Percentiles rank a stretch among this genome's conserved stretches.
phyloP scores from a whole-genome alignment of 805 yeast species.

The Wickerhamiella azymoides region DNA sequence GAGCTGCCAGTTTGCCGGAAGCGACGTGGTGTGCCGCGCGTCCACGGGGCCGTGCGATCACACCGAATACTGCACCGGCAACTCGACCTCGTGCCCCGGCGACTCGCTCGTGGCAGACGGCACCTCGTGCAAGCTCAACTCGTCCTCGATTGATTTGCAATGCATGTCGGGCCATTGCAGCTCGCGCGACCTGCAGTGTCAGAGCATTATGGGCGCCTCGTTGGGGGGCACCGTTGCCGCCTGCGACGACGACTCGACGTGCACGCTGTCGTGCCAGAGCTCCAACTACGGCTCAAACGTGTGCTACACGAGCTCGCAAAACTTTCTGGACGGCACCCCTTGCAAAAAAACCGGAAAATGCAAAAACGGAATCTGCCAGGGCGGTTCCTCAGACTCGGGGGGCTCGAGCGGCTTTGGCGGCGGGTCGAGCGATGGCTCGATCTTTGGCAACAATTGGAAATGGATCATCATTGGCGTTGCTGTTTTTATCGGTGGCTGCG shows the following conservation, averaged over 20 bases:
- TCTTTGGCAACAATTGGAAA: slow-evolving; percentile 12
- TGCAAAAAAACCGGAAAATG: slow-evolving; percentile 23
- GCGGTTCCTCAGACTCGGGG: no score
- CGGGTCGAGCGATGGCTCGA: slow-evolving; percentile 12
- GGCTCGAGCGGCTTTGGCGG: background rate
- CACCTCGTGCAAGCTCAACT: slow-evolving; percentile 16
- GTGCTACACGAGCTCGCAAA: slow-evolving; percentile 22
- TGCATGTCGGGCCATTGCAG: slow-evolving; percentile 27
- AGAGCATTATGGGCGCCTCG: slow-evolving; percentile 19
- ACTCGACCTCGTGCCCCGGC: slow-evolving; percentile 23
- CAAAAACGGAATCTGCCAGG: slow-evolving; percentile 21
- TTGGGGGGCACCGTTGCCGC: slow-evolving; percentile 18
- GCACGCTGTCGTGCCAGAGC: slow-evolving; percentile 21
- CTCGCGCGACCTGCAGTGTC: slow-evolving; percentile 26
- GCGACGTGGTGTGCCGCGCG: slow-evolving; percentile 21
- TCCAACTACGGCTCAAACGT: slow-evolving; percentile 15
- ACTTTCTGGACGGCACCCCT: slow-evolving; percentile 26
- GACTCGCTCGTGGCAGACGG: slow-evolving; percentile 22
- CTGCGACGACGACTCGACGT: slow-evolving; percentile 20
- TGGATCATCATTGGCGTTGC: slow-evolving; percentile 18
- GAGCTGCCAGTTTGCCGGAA: slow-evolving; percentile 22
- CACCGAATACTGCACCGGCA: slow-evolving; percentile 25
- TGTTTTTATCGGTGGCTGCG: slow-evolving; percentile 15
- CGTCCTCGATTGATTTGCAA: slow-evolving; percentile 11
- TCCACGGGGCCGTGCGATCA: slow-evolving; percentile 26